Base-by-base conservation (phyloP, 495 filamentous ascomycete species). In the Parathielavia appendiculata region DNA sequence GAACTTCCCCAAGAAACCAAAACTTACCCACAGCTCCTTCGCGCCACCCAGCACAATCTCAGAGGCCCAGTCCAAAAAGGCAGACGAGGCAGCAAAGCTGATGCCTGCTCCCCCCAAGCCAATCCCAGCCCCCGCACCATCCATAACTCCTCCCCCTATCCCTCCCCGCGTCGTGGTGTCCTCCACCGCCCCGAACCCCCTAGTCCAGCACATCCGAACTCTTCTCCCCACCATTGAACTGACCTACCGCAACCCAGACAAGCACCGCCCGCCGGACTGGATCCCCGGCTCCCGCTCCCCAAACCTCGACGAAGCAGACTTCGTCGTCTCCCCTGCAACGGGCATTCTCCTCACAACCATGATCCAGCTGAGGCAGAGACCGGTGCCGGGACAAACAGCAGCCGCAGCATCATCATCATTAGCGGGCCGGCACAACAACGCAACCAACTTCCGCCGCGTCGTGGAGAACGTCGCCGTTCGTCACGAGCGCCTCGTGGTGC, bases 271-370 rank as follows among this genome's bases (percentile, higher is more conserved):
- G 4, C 55, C 65, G 7, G 23, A 56, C 23, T 72, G 64, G 73
- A 23, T 56, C 14, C 68, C 67, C 13, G 66, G 70, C 44, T 20
- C 67, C 35, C 49, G 58, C 19, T 72, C 72, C 11, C 66, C 73
- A 12, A 66, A 76, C 17, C 67, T 70, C 3, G 69, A 78, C 13
- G 91, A 95, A 69, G 89, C 89, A 11, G 91, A 96, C 66, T 60
- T 96, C 14, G 83, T 88, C 34, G 60, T 92, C 45, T 90, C 90
- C 0, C 84, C 89, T 0, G 74, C 74, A 3, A 86, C 82, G 0
- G 90, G 88, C 1, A 72, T 95, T 14, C 65, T 95, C 11, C 64
- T 86, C 8, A 89, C 89, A 11, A 88, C 84, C 1, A 74, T 91
- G 7, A 83, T 91, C 60, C 82, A 84, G 60, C 82, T 88, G 50